Conservation (phyloP, 2,329 filamentous ascomycete genomes). For the Diaporthe citrichinensis region DNA sequence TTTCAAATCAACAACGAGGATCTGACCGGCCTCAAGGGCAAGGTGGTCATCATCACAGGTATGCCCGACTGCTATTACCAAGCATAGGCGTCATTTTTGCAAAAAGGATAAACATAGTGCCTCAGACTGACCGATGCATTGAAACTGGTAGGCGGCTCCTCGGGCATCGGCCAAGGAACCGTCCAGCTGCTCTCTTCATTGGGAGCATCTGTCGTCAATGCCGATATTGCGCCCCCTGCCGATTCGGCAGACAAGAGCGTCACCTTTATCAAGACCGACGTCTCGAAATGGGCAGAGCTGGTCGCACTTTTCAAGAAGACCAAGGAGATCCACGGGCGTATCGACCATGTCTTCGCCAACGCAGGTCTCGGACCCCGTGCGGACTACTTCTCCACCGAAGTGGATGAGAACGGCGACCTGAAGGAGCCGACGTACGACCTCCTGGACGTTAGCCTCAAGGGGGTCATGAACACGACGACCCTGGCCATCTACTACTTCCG, state of each 20-base stretch:
- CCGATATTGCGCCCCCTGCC: conserved; percentile 63
- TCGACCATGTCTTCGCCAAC: conserved; percentile 83
- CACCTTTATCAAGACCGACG: conserved; percentile 61
- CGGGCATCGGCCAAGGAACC: conserved; percentile 73
- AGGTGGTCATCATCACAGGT: conserved; percentile 65
- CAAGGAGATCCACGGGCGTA: conserved; percentile 76
- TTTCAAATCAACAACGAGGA: conserved; percentile 61
- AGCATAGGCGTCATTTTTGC: background rate
- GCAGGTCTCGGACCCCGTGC: conserved; percentile 65
- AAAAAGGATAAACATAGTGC: background rate
- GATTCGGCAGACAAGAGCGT: conserved; percentile 47
- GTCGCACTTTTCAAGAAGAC: conserved; percentile 65
- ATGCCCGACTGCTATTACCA: background rate
- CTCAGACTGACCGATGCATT: background rate
- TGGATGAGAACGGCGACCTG: conserved; percentile 64
- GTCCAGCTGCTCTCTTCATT: conserved; percentile 63
- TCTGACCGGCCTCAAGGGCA: conserved; percentile 59
- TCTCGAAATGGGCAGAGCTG: conserved; percentile 65
- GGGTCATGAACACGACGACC: conserved; percentile 63
- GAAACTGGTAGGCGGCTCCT: conserved; percentile 62
- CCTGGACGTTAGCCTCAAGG: conserved; percentile 66
- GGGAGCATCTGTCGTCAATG: conserved; percentile 68
- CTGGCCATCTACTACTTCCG: conserved; percentile 66
- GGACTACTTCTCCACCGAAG: conserved; percentile 61
- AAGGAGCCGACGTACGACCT: conserved; percentile 58